Evolutionary conservation across 164 flowering plant genomes (phyloP), one percentile per base, ranked within the genome.

Genomic region (Litsea cubeba): DNA sequence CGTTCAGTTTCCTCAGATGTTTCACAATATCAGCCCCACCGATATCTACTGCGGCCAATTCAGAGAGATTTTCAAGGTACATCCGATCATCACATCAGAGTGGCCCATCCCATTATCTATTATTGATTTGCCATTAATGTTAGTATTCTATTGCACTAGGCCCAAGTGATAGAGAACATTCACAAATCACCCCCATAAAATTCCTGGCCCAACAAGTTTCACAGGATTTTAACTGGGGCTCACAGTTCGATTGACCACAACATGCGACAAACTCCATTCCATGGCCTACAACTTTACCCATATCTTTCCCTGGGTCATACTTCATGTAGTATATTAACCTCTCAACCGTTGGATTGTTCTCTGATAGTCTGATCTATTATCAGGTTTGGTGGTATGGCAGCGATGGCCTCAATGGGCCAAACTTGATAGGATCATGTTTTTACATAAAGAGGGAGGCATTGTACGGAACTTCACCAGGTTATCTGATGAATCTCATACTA

Each of bases 1-100:
- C 46, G 84, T 74, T 30, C 86, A 84, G 32, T 84, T 77, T 69
- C 86, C 84, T 72, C 86, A 84, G 64, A 72, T 22, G n/a, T 82
- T 76, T 51, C 66, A 76, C 62, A 82, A 73, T 63, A 49, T 82
- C n/a, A 78, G 81, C 50, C 15, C 68, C 14, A 74, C 78, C 8
- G 84, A 84, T n/a, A 78, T 82, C 46, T 84, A 82, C 51, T 73
- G 73, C 62, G 73, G 75, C n/a, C 32, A 62, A 65, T 15, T 72
- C 14, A 77, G 72, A 71, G 25, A 58, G 7, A 49, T 73, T 18
- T 79, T 76, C n/a, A 50, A 66, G 78, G 82, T 81, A 68, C 11
- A 35, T n/a, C 11, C 46, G 46, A 50, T 11, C 4, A 18, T 24
- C 24, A 18, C 5, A 0, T 12, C 15, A 35, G 10, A 7, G 24